A percentile compares a stretch with the other conserved stretches of the same genome.
These are phyloP conservation scores for Fraxinus sp. DNA, from an alignment of 305 asterid genomes.

Conservation along the genomic window DNA sequence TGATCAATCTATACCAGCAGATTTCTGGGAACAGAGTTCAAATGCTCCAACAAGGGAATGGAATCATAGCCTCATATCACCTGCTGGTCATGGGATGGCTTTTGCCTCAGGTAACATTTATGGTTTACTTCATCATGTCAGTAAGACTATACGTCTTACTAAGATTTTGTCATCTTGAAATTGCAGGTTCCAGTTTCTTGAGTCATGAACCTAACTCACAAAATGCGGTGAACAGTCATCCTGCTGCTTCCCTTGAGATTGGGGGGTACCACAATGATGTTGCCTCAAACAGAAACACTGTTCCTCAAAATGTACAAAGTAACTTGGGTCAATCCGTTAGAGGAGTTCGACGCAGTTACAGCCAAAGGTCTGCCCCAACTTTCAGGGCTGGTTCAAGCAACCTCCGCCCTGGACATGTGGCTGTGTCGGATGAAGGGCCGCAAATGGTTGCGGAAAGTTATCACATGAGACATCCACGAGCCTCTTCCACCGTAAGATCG, in stretches of 20 bases:
- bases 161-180: slow-evolving; percentile 20
- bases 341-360: slow-evolving; percentile 54
- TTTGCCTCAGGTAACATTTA: slow-evolving; percentile 49
- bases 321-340: slow-evolving; percentile 43
- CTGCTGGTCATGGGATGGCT: slow-evolving; percentile 51
- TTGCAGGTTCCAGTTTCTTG: slow-evolving; percentile 53
- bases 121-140: slow-evolving; percentile 13
- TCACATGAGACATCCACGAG: slow-evolving; percentile 47
- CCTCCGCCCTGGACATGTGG: slow-evolving; percentile 44
- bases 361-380: slow-evolving; percentile 49
- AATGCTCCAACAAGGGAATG: slow-evolving; percentile 48
- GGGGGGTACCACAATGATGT: slow-evolving; percentile 46
- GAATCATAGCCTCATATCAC: slow-evolving; percentile 41
- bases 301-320: slow-evolving; percentile 40
- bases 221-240: slow-evolving; percentile 36
- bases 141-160: not conserved
- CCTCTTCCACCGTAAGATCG: slow-evolving; percentile 39
- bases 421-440: slow-evolving; percentile 52
- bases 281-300: slow-evolving; percentile 40
- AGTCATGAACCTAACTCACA: slow-evolving; percentile 46
- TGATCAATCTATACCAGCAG: slow-evolving; percentile 42
- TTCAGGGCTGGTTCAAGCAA: slow-evolving; percentile 58
- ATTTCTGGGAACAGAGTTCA: slow-evolving; percentile 46
- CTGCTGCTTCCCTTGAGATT: slow-evolving; percentile 43
- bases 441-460: slow-evolving; percentile 47